These are phyloP conservation scores for Penicillium roqueforti DNA, from an alignment of 495 filamentous ascomycete genomes.

Conservation along the genomic window DNA sequence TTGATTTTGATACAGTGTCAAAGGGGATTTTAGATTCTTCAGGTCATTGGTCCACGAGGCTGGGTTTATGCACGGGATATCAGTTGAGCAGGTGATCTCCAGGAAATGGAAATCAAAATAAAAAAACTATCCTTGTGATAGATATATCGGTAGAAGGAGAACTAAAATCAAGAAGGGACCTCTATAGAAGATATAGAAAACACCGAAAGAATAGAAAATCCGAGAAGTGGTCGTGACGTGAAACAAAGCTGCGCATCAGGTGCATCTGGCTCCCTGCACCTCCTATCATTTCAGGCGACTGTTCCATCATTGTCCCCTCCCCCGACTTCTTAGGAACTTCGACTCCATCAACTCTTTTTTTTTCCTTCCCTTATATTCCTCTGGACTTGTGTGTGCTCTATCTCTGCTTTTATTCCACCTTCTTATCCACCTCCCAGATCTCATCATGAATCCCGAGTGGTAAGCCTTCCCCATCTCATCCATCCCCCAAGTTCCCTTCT, in stretches of 20 bases:
- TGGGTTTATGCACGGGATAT: slow-evolving; percentile 8
- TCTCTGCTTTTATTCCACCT: not conserved
- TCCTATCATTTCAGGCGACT: slow-evolving; percentile 36
- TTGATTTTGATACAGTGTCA: not conserved
- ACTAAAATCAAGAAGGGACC: not conserved
- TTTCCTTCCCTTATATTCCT: slow-evolving; percentile 2
- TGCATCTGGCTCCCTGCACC: slow-evolving; percentile 30
- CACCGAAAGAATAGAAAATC: no score
- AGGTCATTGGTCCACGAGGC: slow-evolving; percentile 15
- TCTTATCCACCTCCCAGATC: slow-evolving; percentile 2
- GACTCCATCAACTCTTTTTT: slow-evolving; percentile 7
- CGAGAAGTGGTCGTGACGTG: slow-evolving; percentile 17
- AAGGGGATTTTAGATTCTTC: not conserved
- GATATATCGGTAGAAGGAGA: not conserved
- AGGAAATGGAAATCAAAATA: not conserved
- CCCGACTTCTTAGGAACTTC: slow-evolving; percentile 8
- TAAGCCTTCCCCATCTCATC: slow-evolving; percentile 49
- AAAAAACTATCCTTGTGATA: not conserved
- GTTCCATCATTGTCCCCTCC: slow-evolving; percentile 17
- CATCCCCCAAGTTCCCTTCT: slow-evolving; percentile 1
- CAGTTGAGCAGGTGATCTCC: slow-evolving; percentile 3
- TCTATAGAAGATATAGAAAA: not conserved
- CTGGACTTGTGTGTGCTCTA: not conserved
- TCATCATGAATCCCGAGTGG: slow-evolving; percentile 94
- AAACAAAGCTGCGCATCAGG: slow-evolving; percentile 34